These are phyloP conservation scores for Rhizophlyctis rosea DNA, from an alignment of 192 early-diverging fungal species.

Conservation along the genomic window DNA sequence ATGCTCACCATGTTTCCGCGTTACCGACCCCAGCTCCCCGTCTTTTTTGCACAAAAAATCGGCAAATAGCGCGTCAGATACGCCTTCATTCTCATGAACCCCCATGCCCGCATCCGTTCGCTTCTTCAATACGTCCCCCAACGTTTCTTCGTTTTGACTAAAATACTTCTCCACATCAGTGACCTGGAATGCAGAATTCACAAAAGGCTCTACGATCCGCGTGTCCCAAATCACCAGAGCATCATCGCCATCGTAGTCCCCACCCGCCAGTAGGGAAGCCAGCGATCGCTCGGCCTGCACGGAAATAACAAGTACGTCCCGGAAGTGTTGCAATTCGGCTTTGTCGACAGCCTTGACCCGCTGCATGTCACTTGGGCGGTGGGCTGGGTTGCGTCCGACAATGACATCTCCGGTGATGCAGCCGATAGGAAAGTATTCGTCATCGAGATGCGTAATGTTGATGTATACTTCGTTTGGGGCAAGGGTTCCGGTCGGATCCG, in stretches of 20 bases:
- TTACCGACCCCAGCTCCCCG: neutral
- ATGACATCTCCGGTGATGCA: conserved; percentile 1
- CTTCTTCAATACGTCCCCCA: neutral
- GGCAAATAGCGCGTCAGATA: neutral
- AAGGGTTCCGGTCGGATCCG: conserved; percentile 13
- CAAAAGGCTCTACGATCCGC: neutral
- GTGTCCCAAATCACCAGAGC: conserved; percentile 15
- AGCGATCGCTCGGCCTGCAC: neutral
- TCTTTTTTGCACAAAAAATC: neutral
- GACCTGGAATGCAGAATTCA: neutral
- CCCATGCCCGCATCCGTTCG: neutral
- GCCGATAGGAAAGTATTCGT: conserved; percentile 1
- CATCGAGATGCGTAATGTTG: neutral
- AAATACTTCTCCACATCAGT: neutral
- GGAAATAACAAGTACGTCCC: conserved; percentile 11
- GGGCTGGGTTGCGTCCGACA: conserved; percentile 21
- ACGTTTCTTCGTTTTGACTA: neutral
- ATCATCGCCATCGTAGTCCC: conserved; percentile 25
- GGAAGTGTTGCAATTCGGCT: conserved; percentile 1
- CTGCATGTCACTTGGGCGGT: conserved; percentile 9
- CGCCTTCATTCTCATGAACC: neutral
- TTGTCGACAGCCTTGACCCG: conserved; percentile 1
- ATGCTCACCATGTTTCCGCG: neutral
- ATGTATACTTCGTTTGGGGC: neutral
- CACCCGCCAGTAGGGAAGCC: conserved; percentile 7